These are phyloP conservation scores for Sonneratia caseolaris DNA, from an alignment of 345 rosid species.

Conservation along the genomic window DNA sequence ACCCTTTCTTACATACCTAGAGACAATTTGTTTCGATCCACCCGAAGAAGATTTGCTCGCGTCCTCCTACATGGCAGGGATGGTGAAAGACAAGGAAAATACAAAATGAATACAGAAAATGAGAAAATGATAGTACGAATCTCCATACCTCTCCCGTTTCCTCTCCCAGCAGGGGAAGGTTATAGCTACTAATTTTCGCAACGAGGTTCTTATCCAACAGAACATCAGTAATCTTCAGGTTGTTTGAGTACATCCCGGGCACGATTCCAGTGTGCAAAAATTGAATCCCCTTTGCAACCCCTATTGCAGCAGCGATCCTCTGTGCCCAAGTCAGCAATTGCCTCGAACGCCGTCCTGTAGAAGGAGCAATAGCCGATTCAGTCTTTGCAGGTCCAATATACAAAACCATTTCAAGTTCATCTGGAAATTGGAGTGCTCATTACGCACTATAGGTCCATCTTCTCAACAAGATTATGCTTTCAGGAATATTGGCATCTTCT, in stretches of 20 bases:
- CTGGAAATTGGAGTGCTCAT: no score
- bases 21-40: constrained; percentile 28
- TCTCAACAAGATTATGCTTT: no score
- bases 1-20: constrained; percentile 3
- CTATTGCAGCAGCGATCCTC: constrained; percentile 73
- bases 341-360: constrained; percentile 35
- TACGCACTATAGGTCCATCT: no score
- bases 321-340: constrained; percentile 64
- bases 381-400: no score
- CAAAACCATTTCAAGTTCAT: not conserved
- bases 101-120: no score
- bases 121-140: not conserved
- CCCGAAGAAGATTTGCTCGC: constrained; percentile 33
- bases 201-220: constrained; percentile 70
- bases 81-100: not conserved
- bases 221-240: constrained; percentile 73
- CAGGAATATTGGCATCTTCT: no score
- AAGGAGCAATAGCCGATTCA: not conserved
- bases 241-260: constrained; percentile 71
- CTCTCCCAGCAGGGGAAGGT: constrained; percentile 67
- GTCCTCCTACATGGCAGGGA: constrained; percentile 43
- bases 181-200: constrained; percentile 78
- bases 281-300: constrained; percentile 80
- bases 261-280: constrained; percentile 86
- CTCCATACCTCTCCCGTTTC: constrained; percentile 45